Conservation (phyloP, 2,329 filamentous ascomycete genomes). For the Cladosporium sp. region DNA sequence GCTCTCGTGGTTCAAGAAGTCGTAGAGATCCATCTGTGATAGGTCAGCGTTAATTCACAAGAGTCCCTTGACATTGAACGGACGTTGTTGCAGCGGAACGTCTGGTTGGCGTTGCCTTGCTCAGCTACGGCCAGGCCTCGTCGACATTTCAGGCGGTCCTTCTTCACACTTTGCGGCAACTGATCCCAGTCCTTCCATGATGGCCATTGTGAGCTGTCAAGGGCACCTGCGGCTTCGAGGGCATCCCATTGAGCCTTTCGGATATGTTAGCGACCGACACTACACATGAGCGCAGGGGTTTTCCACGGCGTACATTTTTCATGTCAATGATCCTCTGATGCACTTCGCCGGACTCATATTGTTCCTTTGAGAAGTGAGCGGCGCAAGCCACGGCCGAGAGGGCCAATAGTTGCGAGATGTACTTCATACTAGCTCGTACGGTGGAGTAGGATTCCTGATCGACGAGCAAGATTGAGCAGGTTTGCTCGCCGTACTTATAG, state of each 20-base stretch:
- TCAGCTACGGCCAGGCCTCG: slow-evolving; percentile 37
- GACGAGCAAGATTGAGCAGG: not conserved
- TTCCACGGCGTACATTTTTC: slow-evolving; percentile 23
- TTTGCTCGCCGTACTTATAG: slow-evolving; percentile 3
- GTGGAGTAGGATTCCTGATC: not conserved
- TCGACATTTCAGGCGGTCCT: slow-evolving; percentile 29
- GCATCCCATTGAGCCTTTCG: slow-evolving; percentile 23
- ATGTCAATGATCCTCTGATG: slow-evolving; percentile 34
- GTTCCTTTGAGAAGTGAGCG: slow-evolving; percentile 24
- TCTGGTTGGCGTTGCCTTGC: slow-evolving; percentile 31
- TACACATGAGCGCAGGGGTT: too few relatives aligned
- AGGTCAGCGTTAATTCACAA: not conserved
- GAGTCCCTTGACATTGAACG: slow-evolving; percentile 1
- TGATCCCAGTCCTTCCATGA: slow-evolving; percentile 35
- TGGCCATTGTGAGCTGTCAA: slow-evolving; percentile 18
- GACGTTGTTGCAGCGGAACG: slow-evolving; percentile 37
- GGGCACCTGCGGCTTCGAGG: slow-evolving; percentile 15
- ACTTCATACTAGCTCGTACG: slow-evolving; percentile 16
- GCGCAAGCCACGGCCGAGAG: slow-evolving; percentile 14
- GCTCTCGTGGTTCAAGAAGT: slow-evolving; percentile 38
- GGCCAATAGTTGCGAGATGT: slow-evolving; percentile 14
- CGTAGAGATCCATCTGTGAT: slow-evolving; percentile 33
- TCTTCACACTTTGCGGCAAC: slow-evolving; percentile 24
- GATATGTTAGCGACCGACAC: not conserved
- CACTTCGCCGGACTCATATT: slow-evolving; percentile 38